Evolutionary conservation across 2,329 filamentous ascomycete species (phyloP), one percentile per base, ranked within the genome.

Genomic region (Fusarium drepaniforme): DNA sequence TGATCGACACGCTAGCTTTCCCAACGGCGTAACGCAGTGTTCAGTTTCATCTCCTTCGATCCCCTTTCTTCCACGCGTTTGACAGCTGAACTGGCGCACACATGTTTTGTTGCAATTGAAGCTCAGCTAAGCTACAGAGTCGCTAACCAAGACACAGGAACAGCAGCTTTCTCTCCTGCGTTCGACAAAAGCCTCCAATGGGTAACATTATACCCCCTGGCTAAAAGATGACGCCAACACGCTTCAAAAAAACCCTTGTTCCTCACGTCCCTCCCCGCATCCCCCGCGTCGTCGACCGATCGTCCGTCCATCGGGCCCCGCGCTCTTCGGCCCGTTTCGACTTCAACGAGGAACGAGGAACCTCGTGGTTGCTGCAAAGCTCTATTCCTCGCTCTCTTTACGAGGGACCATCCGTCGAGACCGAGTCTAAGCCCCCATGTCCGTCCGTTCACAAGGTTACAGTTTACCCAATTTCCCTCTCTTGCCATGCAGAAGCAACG

Each of bases 281-380:
- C 57, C 70, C 66, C 56, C 68, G 42, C 35, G 56, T 38, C 53
- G 70, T 71, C 67, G 64, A 75, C 66, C 44, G 72, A 75, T 73
- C 63, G 70, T 64, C 65, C 69, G 62, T 73, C 65, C 72, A 61
- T 68, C 64, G 53, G 53, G 70, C 69, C 66, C 68, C 71, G 70
- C 76, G 75, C 70, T 71, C 56, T 69, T 74, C 77, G 77, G 77
- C 73, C 78, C 77, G 68, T 75, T 67, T 73, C 56, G 16, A 64
- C 49, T 58, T 21, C 57, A 59, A 65, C 44, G 23, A 57, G 57
- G 67, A 35, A 35, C 33, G 33, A 35, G 33, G 33, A 35, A 35
- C 40, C 60, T 68, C 66, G 66, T 69, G 62, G 67, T 56, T 56
- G n/a, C 38, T 49, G 53, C 65, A 53, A 18, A 25, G 30, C 30